phyloP scores from a whole-genome alignment of 192 early-diverging fungal species.

The Entrophospora sp. region DNA sequence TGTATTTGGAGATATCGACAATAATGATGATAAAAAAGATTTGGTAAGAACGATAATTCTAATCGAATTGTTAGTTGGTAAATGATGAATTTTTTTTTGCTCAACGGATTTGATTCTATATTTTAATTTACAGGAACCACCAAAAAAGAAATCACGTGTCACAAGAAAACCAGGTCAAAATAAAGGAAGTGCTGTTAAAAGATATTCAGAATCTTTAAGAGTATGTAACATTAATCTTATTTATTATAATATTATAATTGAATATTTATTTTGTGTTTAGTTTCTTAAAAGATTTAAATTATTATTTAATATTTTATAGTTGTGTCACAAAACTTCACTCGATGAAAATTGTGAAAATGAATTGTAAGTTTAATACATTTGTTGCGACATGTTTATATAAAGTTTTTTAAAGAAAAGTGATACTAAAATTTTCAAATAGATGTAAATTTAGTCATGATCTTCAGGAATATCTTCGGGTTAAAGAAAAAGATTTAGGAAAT shows the following conservation, averaged over 20 bases:
- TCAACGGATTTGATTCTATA: too few relatives aligned
- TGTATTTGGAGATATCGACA: too few relatives aligned
- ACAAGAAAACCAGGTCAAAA: neutral
- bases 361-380: neutral
- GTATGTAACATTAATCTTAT: neutral
- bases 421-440: conserved; percentile 11
- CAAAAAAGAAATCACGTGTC: neutral
- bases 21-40: too few relatives aligned
- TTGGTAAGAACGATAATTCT: too few relatives aligned
- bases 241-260: neutral
- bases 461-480: conserved; percentile 56
- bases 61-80: too few relatives aligned
- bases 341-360: neutral
- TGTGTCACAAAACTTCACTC: neutral
- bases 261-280: neutral
- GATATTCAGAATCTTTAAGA: neutral
- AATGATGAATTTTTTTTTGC: too few relatives aligned
- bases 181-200: neutral
- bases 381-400: neutral
- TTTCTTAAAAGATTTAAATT: too few relatives aligned
- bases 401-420: neutral
- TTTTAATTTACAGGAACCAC: conserved; percentile 11
- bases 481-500: conserved; percentile 65
- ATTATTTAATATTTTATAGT: neutral
- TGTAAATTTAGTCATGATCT: conserved; percentile 83